These are phyloP conservation scores for Ampelomyces quisqualis DNA, from an alignment of 2,329 filamentous ascomycete species.

Conservation along the genomic window DNA sequence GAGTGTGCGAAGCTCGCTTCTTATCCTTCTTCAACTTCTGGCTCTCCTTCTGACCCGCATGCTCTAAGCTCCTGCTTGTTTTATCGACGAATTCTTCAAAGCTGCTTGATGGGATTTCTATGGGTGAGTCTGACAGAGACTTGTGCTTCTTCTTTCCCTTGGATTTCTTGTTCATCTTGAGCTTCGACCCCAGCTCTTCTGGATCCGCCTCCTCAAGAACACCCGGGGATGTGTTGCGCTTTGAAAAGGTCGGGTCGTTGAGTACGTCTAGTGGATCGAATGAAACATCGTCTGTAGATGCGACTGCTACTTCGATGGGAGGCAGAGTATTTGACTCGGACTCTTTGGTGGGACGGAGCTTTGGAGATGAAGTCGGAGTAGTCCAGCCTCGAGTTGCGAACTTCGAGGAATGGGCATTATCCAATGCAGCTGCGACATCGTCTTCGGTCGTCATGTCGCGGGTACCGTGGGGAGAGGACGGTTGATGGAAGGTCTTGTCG, in stretches of 20 bases:
- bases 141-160: constrained; percentile 48
- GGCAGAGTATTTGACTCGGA: constrained; percentile 29
- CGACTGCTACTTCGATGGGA: constrained; percentile 38
- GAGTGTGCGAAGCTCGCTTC: constrained; percentile 22
- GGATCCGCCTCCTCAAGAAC: constrained; percentile 41
- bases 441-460: constrained; percentile 38
- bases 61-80: neutral
- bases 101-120: constrained; percentile 2
- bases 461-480: constrained; percentile 26
- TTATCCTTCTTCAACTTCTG: constrained; percentile 38
- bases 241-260: constrained; percentile 42
- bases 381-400: constrained; percentile 33
- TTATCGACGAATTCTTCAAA: neutral
- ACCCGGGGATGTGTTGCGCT: constrained; percentile 34
- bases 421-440: constrained; percentile 33
- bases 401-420: constrained; percentile 33
- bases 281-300: constrained; percentile 36
- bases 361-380: constrained; percentile 34
- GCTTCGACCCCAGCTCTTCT: constrained; percentile 38
- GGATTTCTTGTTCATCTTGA: constrained; percentile 48
- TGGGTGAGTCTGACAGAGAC: constrained; percentile 10
- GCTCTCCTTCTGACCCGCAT: constrained; percentile 9
- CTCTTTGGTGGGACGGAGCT: constrained; percentile 17
- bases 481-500: constrained; percentile 41
- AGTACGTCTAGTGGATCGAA: constrained; percentile 42